These are phyloP conservation scores for Cladobotryum mycophilum DNA, from an alignment of 2,329 filamentous ascomycete species.

Conservation along the genomic window DNA sequence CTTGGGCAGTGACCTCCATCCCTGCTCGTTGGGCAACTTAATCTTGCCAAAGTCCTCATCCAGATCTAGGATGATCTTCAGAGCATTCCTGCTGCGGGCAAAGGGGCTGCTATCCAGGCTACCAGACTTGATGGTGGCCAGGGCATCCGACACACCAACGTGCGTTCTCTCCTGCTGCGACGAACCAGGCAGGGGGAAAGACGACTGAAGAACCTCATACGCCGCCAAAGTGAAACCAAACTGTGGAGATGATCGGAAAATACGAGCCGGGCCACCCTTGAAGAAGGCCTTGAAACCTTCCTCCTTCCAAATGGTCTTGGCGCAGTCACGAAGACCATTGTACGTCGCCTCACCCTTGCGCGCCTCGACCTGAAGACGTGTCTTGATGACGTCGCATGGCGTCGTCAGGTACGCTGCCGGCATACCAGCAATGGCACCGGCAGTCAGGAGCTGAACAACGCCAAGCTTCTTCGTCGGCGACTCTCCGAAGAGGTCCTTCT, in stretches of 20 bases:
- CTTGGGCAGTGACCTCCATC: slow-evolving; percentile 48
- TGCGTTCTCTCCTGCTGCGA: slow-evolving; percentile 46
- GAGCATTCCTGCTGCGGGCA: slow-evolving; percentile 70
- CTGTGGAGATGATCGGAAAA: slow-evolving; percentile 89
- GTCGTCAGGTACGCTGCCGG: slow-evolving; percentile 91
- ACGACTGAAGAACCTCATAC: slow-evolving; percentile 82
- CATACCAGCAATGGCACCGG: slow-evolving; percentile 92
- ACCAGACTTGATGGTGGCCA: slow-evolving; percentile 35
- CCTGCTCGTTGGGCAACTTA: slow-evolving; percentile 49
- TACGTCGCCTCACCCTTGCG: slow-evolving; percentile 90
- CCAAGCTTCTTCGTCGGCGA: slow-evolving; percentile 80
- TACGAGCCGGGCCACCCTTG: slow-evolving; percentile 94
- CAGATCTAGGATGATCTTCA: slow-evolving; percentile 92
- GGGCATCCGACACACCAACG: slow-evolving; percentile 56
- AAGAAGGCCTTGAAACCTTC: slow-evolving; percentile 97
- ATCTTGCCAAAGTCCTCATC: slow-evolving; percentile 86
- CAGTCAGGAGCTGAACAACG: slow-evolving; percentile 82
- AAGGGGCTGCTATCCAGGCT: slow-evolving; percentile 42
- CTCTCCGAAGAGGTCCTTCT: slow-evolving; percentile 91
- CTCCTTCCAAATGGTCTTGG: slow-evolving; percentile 75
- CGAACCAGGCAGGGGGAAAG: slow-evolving; percentile 66
- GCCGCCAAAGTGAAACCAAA: slow-evolving; percentile 96
- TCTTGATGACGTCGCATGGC: slow-evolving; percentile 98
- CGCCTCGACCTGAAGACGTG: slow-evolving; percentile 91
- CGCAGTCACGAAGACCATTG: slow-evolving; percentile 79